phyloP scores from a whole-genome alignment of 2,329 filamentous ascomycete species.

The Domatiomyces globalis region DNA sequence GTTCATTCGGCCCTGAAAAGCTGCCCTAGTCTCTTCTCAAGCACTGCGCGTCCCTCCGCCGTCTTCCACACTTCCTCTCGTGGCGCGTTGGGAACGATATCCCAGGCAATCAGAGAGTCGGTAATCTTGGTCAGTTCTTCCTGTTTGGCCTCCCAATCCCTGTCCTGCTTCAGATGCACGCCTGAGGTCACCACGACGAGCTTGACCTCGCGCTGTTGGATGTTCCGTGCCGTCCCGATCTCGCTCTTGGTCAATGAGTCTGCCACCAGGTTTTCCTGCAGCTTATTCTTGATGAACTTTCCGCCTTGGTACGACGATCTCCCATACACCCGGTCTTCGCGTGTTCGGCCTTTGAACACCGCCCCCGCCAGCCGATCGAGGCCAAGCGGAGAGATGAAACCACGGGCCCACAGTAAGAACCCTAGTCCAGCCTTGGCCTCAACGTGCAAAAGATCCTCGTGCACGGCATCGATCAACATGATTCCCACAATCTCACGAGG shows the following conservation, averaged over 20 bases:
- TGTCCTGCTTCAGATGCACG: constrained; percentile 49
- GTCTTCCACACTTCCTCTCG: constrained; percentile 79
- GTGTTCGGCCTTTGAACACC: constrained; percentile 63
- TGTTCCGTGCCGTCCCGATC: constrained; percentile 59
- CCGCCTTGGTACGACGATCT: constrained; percentile 62
- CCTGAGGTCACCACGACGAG: constrained; percentile 75
- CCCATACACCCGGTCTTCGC: constrained; percentile 75
- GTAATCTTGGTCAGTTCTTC: constrained; percentile 70
- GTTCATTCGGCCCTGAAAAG: constrained; percentile 36
- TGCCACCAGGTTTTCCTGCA: constrained; percentile 86
- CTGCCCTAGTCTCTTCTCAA: constrained; percentile 66
- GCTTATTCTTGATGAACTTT: constrained; percentile 74
- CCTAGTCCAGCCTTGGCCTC: constrained; percentile 56
- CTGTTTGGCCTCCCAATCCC: constrained; percentile 71
- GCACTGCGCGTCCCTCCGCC: constrained; percentile 52
- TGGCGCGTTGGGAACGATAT: constrained; percentile 62
- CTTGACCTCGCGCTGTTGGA: constrained; percentile 62
- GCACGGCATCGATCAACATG: constrained; percentile 73
- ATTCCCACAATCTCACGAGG: constrained; percentile 60
- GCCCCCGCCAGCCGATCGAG: constrained; percentile 67
- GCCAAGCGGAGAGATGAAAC: constrained; percentile 74
- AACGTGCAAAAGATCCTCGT: constrained; percentile 66
- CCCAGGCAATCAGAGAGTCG: constrained; percentile 65
- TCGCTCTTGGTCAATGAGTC: constrained; percentile 73
- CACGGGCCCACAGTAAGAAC: constrained; percentile 74